Evolutionary conservation across 805 yeast species (phyloP).

Genomic region (Saccharomyces paradoxus): DNA sequence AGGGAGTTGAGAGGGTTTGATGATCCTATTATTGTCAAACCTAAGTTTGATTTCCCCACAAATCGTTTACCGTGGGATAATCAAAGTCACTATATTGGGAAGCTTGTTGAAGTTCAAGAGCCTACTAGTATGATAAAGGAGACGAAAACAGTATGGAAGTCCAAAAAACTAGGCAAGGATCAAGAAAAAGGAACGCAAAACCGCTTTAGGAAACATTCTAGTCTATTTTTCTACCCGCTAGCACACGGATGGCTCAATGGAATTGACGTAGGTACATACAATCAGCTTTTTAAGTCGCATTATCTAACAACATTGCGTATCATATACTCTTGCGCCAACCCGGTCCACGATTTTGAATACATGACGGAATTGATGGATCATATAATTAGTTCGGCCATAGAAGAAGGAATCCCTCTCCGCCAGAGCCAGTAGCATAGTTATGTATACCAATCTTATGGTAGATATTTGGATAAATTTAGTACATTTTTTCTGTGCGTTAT

Average conservation of each 20-base stretch:
- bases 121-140: background rate
- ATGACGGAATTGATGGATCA: conserved; percentile 28
- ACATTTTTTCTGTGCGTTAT: background rate
- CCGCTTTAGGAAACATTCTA: conserved; percentile 33
- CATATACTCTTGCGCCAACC: conserved; percentile 42
- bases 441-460: background rate
- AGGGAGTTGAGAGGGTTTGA: conserved; percentile 60
- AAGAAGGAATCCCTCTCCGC: conserved; percentile 14
- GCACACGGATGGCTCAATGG: conserved; percentile 47
- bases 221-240: conserved; percentile 44
- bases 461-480: background rate
- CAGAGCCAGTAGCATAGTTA: background rate
- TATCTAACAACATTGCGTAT: conserved; percentile 41
- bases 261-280: conserved; percentile 47
- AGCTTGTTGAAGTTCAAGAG: background rate
- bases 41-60: conserved; percentile 31
- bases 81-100: conserved; percentile 3
- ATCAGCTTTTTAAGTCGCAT: conserved; percentile 44
- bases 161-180: conserved; percentile 24
- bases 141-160: conserved; percentile 24
- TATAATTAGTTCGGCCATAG: conserved; percentile 20
- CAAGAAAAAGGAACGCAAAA: conserved; percentile 9
- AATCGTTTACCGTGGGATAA: conserved; percentile 27
- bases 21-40: conserved; percentile 41
- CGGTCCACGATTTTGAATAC: conserved; percentile 32